Percentiles rank a stretch among this genome's conserved stretches.
These are phyloP conservation scores for Porphyrellus cyaneotinctus DNA, from an alignment of 768 basidiomycete genomes.

Conservation along the genomic window DNA sequence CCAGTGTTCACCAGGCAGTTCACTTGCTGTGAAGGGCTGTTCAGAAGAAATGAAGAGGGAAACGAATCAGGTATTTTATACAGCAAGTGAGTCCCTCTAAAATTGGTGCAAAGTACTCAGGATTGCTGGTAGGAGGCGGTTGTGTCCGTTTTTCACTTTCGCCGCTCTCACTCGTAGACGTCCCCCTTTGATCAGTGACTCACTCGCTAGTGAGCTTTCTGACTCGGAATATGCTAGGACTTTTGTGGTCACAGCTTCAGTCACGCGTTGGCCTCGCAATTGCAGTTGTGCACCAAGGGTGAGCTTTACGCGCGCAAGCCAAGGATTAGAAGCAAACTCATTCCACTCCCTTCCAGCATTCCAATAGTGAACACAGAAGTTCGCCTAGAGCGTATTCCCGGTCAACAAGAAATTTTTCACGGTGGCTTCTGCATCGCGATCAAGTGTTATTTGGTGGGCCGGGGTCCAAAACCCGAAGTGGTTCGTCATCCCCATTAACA, in stretches of 20 bases:
- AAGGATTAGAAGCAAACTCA: not conserved
- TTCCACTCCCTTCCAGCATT: not conserved
- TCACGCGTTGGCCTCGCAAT: not conserved
- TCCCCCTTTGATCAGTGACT: not conserved
- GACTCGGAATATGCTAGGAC: not conserved
- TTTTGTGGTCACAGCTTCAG: not conserved
- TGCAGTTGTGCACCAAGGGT: not conserved
- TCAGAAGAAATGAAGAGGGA: not conserved
- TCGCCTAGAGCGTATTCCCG: slow-evolving; percentile 11
- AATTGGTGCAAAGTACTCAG: no score
- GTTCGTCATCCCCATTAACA: not conserved
- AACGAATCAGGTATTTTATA: not conserved
- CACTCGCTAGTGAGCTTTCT: not conserved
- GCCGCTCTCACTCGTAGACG: no score
- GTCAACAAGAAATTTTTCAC: slow-evolving; percentile 1
- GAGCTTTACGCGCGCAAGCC: not conserved
- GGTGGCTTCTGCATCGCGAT: slow-evolving; percentile 9
- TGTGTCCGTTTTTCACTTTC: not conserved
- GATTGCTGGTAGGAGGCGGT: not conserved
- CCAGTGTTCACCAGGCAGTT: not conserved
- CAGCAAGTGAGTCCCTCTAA: not conserved
- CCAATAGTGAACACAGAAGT: not conserved
- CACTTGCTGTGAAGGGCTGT: slow-evolving; percentile 3
- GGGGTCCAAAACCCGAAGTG: slow-evolving; percentile 6
- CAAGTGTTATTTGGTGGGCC: slow-evolving; percentile 5